Evolutionary conservation across 768 basidiomycete species (phyloP).

Genomic region (Mycena alexandri): DNA sequence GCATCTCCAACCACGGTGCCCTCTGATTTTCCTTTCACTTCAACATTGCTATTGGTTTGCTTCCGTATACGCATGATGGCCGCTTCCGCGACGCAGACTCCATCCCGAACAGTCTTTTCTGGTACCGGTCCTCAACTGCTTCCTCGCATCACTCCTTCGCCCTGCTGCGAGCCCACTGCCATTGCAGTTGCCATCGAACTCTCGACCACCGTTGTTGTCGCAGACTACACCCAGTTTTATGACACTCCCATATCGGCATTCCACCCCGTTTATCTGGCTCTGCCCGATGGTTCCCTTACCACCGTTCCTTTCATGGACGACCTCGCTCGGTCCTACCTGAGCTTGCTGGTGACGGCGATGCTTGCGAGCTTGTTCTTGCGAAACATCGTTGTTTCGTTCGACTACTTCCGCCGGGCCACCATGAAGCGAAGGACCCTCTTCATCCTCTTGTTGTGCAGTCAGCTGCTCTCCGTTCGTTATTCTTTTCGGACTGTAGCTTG

Average conservation of each 20-base stretch:
- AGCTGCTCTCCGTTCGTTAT: conserved; percentile 57
- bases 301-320: conserved; percentile 61
- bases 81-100: conserved; percentile 25
- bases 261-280: conserved; percentile 58
- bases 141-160: conserved; percentile 50
- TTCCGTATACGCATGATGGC: conserved; percentile 5
- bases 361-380: conserved; percentile 65
- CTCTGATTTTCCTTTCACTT: conserved; percentile 41
- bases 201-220: conserved; percentile 62
- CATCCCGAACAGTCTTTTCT: conserved; percentile 23
- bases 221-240: conserved; percentile 62
- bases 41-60: conserved; percentile 1
- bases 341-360: conserved; percentile 62
- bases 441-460: conserved; percentile 67
- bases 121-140: conserved; percentile 38
- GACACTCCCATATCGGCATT: conserved; percentile 57
- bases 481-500: not conserved
- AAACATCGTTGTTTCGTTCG: conserved; percentile 63
- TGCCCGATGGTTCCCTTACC: conserved; percentile 71
- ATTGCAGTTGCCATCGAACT: conserved; percentile 64
- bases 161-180: conserved; percentile 54
- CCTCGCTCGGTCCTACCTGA: conserved; percentile 52
- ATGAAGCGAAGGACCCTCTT: conserved; percentile 72
- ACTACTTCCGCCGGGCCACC: conserved; percentile 66
- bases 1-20: conserved; percentile 50